Evolutionary conservation across 2,329 filamentous ascomycete genomes (phyloP), one percentile per base, ranked within the genome.

Genomic region (Diaporthe australafricana): DNA sequence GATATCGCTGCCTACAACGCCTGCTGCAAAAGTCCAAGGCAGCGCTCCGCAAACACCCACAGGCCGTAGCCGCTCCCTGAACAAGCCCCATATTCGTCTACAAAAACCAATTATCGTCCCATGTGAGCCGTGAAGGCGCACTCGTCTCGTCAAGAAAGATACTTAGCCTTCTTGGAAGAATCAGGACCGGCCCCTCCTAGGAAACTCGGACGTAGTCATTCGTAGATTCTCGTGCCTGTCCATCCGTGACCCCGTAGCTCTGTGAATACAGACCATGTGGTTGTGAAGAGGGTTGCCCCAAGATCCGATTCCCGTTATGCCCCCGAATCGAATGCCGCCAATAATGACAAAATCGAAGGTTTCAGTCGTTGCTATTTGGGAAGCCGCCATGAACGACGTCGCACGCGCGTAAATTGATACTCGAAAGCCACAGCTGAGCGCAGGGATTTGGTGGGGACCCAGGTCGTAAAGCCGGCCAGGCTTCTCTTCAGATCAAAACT

Each of bases 111-210:
- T 11, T 12, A 20, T 5, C 22, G 11, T 60, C 22, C 22, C 32
- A 30, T n/a, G 22, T 20, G 42, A 40, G 45, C 42, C 53, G 47
- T 12, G 17, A n/a, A 48, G 30, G n/a, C 27, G 30, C 53, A 32
- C 32, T 42, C 32, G 45, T 38, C 45, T 38, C 32, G n/a, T 50
- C 45, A 65, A 65, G 42, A 65, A 48, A 69, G 55, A 60, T 69
- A 69, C 67, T 69, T 60, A 69, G 56, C 67, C 56, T 69, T 48
- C 40, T 52, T 52, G 67, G 42, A 69, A 60, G 22, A 60, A 40
- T 50, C 22, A 50, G 9, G 40, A 50, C 20, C 35, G 22, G 20
- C 45, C 16, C 67, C 45, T 40, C 53, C 45, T 12, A 69, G 3
- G 20, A n/a, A 47, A 22, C 32, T 50, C 45, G 30, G n/a, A 60